Conservation (phyloP, 2,329 filamentous ascomycete genomes). For the Stagonosporopsis cucurbitacearum region DNA sequence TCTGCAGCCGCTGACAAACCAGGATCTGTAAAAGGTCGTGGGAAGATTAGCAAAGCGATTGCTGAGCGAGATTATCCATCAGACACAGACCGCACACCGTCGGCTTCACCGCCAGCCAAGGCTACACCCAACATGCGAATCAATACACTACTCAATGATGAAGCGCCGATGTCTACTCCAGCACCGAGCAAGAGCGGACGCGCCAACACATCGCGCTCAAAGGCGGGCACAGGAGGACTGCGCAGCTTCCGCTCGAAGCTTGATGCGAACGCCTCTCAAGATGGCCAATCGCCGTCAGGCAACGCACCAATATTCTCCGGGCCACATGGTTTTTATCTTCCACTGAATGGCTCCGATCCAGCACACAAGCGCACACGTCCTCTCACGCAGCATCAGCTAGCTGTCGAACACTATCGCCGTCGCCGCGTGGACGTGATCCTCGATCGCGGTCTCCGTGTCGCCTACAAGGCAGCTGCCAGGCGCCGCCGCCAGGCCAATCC, state of each 20-base stretch:
- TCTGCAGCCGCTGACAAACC: neutral
- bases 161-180: constrained; percentile 41
- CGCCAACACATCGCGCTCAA: constrained; percentile 57
- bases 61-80: constrained; percentile 49
- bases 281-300: constrained; percentile 42
- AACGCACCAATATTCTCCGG: constrained; percentile 55
- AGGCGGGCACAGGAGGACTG: constrained; percentile 27
- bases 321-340: constrained; percentile 58
- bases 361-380: constrained; percentile 68
- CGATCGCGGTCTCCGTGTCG: constrained; percentile 72
- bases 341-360: constrained; percentile 57
- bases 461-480: constrained; percentile 69
- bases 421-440: constrained; percentile 83
- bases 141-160: constrained; percentile 57
- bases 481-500: constrained; percentile 68
- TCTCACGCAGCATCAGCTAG: constrained; percentile 80
- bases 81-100: constrained; percentile 57
- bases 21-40: constrained; percentile 47
- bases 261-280: constrained; percentile 39
- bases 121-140: constrained; percentile 54
- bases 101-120: constrained; percentile 52
- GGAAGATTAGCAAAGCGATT: constrained; percentile 44
- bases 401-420: constrained; percentile 78
- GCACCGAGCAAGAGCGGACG: constrained; percentile 53
- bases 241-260: constrained; percentile 47